Evolutionary conservation across 2,329 filamentous ascomycete genomes (phyloP).

Genomic region (Cladosporium sp.): DNA sequence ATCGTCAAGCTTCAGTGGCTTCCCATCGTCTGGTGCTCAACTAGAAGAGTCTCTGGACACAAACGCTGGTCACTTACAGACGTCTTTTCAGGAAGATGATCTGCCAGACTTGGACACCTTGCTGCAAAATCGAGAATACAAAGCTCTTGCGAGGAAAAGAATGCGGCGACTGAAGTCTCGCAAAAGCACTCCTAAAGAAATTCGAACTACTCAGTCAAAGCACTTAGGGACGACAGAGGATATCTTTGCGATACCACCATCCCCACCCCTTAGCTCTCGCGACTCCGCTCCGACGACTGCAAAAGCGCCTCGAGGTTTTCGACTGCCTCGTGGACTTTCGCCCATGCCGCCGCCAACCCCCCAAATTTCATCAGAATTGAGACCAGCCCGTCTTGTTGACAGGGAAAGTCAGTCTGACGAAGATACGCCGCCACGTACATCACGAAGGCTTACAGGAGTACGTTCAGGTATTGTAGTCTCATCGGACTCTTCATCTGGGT

Average conservation of each 20-base stretch:
- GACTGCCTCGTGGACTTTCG: slow-evolving; percentile 20
- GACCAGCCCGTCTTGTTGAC: not conserved
- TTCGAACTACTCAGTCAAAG: not conserved
- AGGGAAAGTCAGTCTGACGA: not conserved
- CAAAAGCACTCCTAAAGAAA: slow-evolving; percentile 3
- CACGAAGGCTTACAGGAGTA: slow-evolving; percentile 1
- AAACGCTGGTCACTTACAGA: not conserved
- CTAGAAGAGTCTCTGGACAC: slow-evolving; percentile 9
- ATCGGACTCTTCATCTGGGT: slow-evolving; percentile 14
- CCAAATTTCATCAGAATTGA: slow-evolving; percentile 26
- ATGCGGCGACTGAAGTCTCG: slow-evolving; percentile 17
- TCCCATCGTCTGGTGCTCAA: slow-evolving; percentile 1
- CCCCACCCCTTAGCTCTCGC: slow-evolving; percentile 34
- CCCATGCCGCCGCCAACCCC: slow-evolving; percentile 26
- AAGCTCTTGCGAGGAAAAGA: not conserved
- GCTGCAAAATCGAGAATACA: not conserved
- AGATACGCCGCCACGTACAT: slow-evolving; percentile 2
- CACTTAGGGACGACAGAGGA: slow-evolving; percentile 14
- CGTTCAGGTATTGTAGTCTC: slow-evolving; percentile 9
- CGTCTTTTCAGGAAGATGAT: slow-evolving; percentile 21
- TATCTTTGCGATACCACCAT: slow-evolving; percentile 38
- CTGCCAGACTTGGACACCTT: slow-evolving; percentile 24
- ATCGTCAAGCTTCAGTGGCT: slow-evolving; percentile 1
- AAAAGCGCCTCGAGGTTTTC: slow-evolving; percentile 19
- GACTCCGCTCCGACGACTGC: slow-evolving; percentile 3